phyloP scores from a whole-genome alignment of 1,284 basidiomycete species.

The Cystobasidium slooffiae region DNA sequence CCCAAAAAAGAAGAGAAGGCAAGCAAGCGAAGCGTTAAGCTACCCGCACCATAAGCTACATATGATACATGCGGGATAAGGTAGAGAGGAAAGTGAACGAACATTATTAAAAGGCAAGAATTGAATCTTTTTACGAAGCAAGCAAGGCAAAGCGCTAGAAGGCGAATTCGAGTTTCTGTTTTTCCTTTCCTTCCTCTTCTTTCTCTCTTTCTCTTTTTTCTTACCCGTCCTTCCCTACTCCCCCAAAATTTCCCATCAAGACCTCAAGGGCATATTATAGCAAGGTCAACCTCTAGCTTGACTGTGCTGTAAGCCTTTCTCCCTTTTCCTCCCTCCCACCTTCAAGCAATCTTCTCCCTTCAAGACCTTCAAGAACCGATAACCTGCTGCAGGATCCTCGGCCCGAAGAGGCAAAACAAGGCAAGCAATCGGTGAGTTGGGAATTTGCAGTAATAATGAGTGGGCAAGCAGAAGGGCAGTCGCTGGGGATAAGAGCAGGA shows the following conservation, averaged over 20 bases:
- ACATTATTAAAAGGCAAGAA: too few relatives aligned
- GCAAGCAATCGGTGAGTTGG: constrained; percentile 5
- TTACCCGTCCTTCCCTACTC: not conserved
- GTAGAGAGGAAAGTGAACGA: too few relatives aligned
- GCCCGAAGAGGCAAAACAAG: constrained; percentile 18
- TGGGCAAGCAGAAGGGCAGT: not conserved
- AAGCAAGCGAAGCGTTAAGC: too few relatives aligned
- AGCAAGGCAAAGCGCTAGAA: too few relatives aligned
- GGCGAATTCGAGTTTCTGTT: too few relatives aligned
- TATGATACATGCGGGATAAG: too few relatives aligned
- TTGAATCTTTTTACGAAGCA: too few relatives aligned
- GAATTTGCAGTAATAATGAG: not conserved
- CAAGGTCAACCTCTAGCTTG: not conserved
- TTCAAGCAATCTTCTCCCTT: not conserved
- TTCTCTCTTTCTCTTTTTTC: not conserved
- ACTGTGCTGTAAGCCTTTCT: not conserved
- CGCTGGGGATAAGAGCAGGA: not conserved
- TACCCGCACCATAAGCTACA: too few relatives aligned
- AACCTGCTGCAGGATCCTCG: not conserved
- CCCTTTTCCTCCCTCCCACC: constrained; percentile 1
- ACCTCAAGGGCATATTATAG: not conserved
- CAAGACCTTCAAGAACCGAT: too few relatives aligned
- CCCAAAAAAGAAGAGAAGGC: too few relatives aligned
- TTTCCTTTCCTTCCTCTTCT: not conserved
- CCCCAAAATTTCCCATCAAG: constrained; percentile 5